Percentiles rank a stretch among this genome's conserved stretches.
phyloP scores from a whole-genome alignment of 2,329 filamentous ascomycete species.

The Cyphellophora europaea region DNA sequence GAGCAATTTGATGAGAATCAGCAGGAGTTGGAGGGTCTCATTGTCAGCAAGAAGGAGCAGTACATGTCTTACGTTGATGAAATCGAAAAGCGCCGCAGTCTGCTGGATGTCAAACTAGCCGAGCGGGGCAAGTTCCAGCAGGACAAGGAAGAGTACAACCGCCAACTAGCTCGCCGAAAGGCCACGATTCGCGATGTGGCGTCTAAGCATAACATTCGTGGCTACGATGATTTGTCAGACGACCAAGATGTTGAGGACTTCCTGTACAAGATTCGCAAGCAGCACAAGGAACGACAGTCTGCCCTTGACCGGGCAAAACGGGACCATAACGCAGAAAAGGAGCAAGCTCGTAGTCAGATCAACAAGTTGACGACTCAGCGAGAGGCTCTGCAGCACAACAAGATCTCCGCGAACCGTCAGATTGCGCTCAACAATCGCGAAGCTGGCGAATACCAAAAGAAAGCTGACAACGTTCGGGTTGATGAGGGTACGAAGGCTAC shows the following conservation, averaged over 20 bases:
- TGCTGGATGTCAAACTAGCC: constrained; percentile 31
- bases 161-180: constrained; percentile 62
- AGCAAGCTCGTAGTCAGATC: constrained; percentile 61
- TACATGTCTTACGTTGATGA: constrained; percentile 55
- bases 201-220: constrained; percentile 66
- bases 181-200: constrained; percentile 71
- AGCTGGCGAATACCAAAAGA: constrained; percentile 54
- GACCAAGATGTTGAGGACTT: constrained; percentile 68
- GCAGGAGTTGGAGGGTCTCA: constrained; percentile 53
- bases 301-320: constrained; percentile 65
- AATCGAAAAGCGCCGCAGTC: constrained; percentile 25
- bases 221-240: constrained; percentile 70
- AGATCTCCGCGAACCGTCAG: constrained; percentile 61
- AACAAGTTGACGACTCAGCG: constrained; percentile 66
- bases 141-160: constrained; percentile 77
- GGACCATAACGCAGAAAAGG: constrained; percentile 64
- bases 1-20: constrained; percentile 72
- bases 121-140: constrained; percentile 66
- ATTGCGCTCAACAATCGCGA: constrained; percentile 67
- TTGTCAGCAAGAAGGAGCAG: constrained; percentile 51
- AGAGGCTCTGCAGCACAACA: constrained; percentile 63
- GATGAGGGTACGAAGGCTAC: constrained; percentile 79
- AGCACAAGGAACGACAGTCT: constrained; percentile 68
- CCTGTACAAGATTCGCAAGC: constrained; percentile 64
- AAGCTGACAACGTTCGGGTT: constrained; percentile 62